A percentile compares a stretch with the other conserved stretches of the same genome.
Conservation (phyloP, 306 rosid species). For the Dryas octopetala region DNA sequence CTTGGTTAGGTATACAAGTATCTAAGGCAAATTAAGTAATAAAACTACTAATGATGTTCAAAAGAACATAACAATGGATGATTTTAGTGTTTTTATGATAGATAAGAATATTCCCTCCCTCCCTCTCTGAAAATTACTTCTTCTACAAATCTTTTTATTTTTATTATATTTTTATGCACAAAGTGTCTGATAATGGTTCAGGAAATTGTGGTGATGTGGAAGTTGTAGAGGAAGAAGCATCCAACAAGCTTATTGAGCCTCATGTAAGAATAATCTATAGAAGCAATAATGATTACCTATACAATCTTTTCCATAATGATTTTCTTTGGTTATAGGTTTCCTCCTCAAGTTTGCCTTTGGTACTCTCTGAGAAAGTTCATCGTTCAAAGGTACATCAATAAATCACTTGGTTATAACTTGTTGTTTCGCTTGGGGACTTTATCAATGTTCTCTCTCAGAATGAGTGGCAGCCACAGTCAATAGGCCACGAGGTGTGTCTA, state of each 20-base stretch:
- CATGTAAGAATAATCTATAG: constrained; percentile 49
- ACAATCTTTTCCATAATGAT: constrained; percentile 23
- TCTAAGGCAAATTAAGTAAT: background rate
- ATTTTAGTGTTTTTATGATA: background rate
- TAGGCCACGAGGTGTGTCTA: background rate
- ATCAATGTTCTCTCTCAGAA: constrained; percentile 1
- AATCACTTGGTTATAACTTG: constrained; percentile 5
- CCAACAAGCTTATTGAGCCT: constrained; percentile 50
- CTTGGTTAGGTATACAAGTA: background rate
- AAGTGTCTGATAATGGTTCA: constrained; percentile 38
- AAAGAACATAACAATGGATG: background rate
- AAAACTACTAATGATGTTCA: constrained; percentile 1
- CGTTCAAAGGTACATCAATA: constrained; percentile 67
- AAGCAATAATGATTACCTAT: constrained; percentile 20
- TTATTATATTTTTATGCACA: constrained; percentile 14
- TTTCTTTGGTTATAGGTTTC: constrained; percentile 53
- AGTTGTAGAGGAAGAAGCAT: constrained; percentile 56
- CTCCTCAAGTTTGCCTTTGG: constrained; percentile 76
- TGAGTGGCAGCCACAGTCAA: constrained; percentile 8
- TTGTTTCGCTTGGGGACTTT: constrained; percentile 16
- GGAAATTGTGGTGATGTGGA: constrained; percentile 45
- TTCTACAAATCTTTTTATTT: constrained; percentile 5
- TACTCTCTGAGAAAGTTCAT: constrained; percentile 87
- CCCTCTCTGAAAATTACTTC: background rate
- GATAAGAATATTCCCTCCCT: background rate